Evolutionary conservation across 2,329 filamentous ascomycete species (phyloP), one percentile per base, ranked within the genome.

Genomic region (Penicillium polonicum): DNA sequence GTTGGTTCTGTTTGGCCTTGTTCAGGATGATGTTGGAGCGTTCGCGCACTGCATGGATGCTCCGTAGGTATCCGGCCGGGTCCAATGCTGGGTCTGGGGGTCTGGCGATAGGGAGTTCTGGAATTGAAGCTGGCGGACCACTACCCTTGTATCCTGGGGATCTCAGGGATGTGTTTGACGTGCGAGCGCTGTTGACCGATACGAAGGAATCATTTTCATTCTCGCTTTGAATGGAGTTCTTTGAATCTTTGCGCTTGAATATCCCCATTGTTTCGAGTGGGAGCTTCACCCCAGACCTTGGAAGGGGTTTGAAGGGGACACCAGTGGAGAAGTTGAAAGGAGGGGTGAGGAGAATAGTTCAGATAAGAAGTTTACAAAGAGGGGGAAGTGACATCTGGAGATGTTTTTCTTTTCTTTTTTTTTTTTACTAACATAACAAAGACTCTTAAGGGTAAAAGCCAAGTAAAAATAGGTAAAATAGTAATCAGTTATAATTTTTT

Each of bases 11-110:
- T 68, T 89, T 82, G 10, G 92, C 91, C 79, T 89, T 92, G 62
- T 90, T 84, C 60, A 90, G 82, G 52, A 96, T 82, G 64, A 93
- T 78, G 67, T 79, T 84, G 70, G 85, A 88, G 62, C 92, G 81
- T 69, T 97, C 91, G 61, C 94, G 84, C 27, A 99, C 91, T 29
- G 94, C 87, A 69, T 91, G 87, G 69, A 97, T 85, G 77, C 92
- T 97, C 72, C 90, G 87, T 69, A 99, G 84, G 76, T 97, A 97
- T 60, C 88, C 92, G 25, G 89, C 91, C 21, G 93, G 92, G 73
- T 97, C 91, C 66, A 93, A 82, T 61, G 88, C 83, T 68, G 93
- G 92, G 76, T 97, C 92, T 29, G 93, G 92, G 17, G 92, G 87
- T 69, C 86, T 88, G 49, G 93, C 90, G 48, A 97, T 84, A 63